Evolutionary conservation across 2,329 filamentous ascomycete genomes (phyloP), one percentile per base, ranked within the genome.

Genomic region (Cyanodermella asteris): DNA sequence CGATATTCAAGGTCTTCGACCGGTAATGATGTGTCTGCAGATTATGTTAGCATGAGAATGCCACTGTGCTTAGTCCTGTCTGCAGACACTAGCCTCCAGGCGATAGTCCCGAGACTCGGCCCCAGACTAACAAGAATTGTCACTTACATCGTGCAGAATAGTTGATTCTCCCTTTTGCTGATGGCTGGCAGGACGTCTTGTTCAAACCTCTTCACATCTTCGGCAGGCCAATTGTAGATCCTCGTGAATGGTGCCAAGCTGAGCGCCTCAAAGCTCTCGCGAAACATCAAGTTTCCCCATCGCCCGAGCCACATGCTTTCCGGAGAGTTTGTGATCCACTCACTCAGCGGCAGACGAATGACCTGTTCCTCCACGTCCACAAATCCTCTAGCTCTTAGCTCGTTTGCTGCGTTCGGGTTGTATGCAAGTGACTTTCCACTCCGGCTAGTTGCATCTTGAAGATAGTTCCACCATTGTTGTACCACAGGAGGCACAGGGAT

Each of bases 201-300:
- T 22, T 70, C 55, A 18, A 90, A 53, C 10, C 58, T 55, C 28
- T 57, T 51, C 23, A 90, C 70, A 31, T 75, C 55, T n/a, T 60
- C 55, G 22, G 54, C 43, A 21, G 58, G 53, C 64, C 66, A 77
- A 16, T 52, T 47, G 26, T 65, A 63, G 20, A 70, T 55, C 29
- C 70, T 62, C 22, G 64, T 71, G 41, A 93, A 60, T 6, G 81
- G 73, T 18, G 62, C 73, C 38, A 87, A 47, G 34, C 71, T 72
- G 38, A 90, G 55, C 8, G 71, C 68, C 37, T 80, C 65, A 24
- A 90, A 49, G 14, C 74, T 73, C 40, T 76, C 66, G 7, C 62
- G 69, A 36, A 91, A 56, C 19, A 69, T 72, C 13, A 84, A 53
- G 40, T 84, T 81, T 49, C 90, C 91, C 75, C 77, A 91, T 29